Base-by-base conservation (phyloP, 2,329 filamentous ascomycete species). In the Leptographium flavum region DNA sequence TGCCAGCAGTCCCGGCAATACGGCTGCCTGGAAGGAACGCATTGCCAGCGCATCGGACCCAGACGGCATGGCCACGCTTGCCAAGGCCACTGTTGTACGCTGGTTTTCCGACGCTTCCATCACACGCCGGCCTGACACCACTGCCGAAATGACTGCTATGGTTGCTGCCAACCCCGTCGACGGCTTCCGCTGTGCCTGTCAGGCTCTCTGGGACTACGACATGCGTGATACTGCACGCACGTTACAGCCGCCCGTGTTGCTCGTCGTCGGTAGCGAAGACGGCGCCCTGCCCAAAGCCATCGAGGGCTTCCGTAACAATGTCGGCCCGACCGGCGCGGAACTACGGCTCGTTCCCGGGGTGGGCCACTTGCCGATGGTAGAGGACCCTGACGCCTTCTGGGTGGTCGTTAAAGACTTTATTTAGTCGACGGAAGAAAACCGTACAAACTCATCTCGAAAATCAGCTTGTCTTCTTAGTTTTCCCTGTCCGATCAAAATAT, bases 301-400 rank as follows among this genome's bases (percentile, higher is more conserved):
- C 85, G 77, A 81, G 45, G 77, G 77, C 14, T 86, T 88, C 71
- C 76, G 70, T 45, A 68, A 62, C 0, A 58, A 65, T 17, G 59
- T 86, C 36, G 79, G 81, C 0, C 59, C 65, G 10, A 58, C 60
- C 0, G 74, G 72, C 0, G 72, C 71, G 0, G 69, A 75, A 47
- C 70, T 87, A 52, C 76, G 71, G 57, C 61, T 83, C 47, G 73
- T 93, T 10, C 74, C 83, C 0, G 65, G 71, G 9, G 78, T 85
- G 0, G 87, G 87, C 0, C 87, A 94, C 65, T 62, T 94, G 55
- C 87, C 87, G 0, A 93, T 93, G 84, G 79, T 79, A 40, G 87
- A 71, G 25, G 74, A 75, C 39, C 66, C 90, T 3, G 63, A 67
- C 36, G 65, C 60, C 9, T 84, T 83, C 50, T 54, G 51, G 52